These are phyloP conservation scores for Suillus variegatus DNA, from an alignment of 768 basidiomycete genomes.

Conservation along the genomic window DNA sequence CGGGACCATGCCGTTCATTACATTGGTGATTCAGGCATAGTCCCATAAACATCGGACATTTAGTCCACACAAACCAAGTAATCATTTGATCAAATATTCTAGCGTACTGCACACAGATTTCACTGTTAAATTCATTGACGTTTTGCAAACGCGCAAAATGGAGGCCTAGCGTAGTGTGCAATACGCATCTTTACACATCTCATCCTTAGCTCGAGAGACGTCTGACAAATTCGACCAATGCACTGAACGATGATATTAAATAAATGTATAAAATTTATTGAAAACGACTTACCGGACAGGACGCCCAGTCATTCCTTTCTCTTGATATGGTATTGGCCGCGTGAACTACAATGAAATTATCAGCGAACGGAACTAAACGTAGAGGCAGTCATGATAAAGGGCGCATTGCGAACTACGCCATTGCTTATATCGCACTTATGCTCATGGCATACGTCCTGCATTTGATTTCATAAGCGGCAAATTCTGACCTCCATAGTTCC, in stretches of 20 bases:
- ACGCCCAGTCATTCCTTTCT: slow-evolving; percentile 78
- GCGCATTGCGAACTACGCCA: too few species aligned
- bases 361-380: neutral
- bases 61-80: neutral
- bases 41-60: neutral
- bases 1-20: neutral
- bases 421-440: neutral
- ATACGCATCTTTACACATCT: neutral
- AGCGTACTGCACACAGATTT: neutral
- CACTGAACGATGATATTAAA: slow-evolving; percentile 21
- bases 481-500: slow-evolving; percentile 68
- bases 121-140: neutral
- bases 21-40: neutral
- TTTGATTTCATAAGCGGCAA: slow-evolving; percentile 21
- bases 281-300: slow-evolving; percentile 62
- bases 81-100: neutral
- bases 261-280: neutral
- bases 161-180: neutral
- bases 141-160: neutral
- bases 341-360: slow-evolving; percentile 40
- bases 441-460: slow-evolving; percentile 36
- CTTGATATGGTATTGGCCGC: slow-evolving; percentile 59
- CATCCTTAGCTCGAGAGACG: slow-evolving; percentile 19
- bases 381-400: neutral
- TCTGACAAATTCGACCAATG: slow-evolving; percentile 34